phyloP scores from a whole-genome alignment of 768 basidiomycete genomes.

The Tricholoma matsutake region DNA sequence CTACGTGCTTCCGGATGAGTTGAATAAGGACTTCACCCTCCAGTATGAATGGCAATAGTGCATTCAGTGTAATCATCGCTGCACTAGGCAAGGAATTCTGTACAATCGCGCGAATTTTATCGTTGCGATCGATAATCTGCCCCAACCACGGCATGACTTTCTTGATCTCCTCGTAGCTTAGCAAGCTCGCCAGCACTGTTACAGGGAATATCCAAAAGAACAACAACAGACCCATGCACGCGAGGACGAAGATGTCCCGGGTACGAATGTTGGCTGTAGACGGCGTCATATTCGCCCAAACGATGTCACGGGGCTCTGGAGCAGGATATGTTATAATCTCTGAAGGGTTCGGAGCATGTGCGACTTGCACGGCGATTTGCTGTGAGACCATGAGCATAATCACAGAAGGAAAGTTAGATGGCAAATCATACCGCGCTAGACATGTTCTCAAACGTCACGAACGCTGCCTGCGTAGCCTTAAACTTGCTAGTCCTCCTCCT shows the following conservation, averaged over 20 bases:
- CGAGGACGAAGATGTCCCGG: slow-evolving; percentile 71
- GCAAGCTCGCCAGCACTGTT: slow-evolving; percentile 76
- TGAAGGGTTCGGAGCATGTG: slow-evolving; percentile 67
- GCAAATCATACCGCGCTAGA: slow-evolving; percentile 71
- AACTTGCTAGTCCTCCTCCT: slow-evolving; percentile 71
- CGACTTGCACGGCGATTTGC: slow-evolving; percentile 89
- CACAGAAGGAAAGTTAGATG: neutral
- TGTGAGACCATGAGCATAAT: slow-evolving; percentile 19
- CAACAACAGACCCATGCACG: slow-evolving; percentile 67
- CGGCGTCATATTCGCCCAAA: slow-evolving; percentile 88
- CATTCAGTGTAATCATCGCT: slow-evolving; percentile 89
- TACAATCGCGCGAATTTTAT: slow-evolving; percentile 78
- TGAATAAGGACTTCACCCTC: slow-evolving; percentile 53
- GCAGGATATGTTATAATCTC: slow-evolving; percentile 71
- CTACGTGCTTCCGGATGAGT: neutral
- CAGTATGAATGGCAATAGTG: slow-evolving; percentile 80
- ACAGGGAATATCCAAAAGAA: slow-evolving; percentile 95
- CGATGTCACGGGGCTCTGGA: slow-evolving; percentile 92
- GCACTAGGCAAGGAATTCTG: slow-evolving; percentile 93
- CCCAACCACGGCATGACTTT: slow-evolving; percentile 87
- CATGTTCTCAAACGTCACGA: slow-evolving; percentile 97
- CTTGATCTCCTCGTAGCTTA: slow-evolving; percentile 94
- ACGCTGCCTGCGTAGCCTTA: slow-evolving; percentile 80
- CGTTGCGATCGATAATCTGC: slow-evolving; percentile 76
- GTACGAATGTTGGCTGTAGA: slow-evolving; percentile 53